phyloP scores from a whole-genome alignment of 352 stramenopile genomes.

The Phytophthora pseudosyringae region DNA sequence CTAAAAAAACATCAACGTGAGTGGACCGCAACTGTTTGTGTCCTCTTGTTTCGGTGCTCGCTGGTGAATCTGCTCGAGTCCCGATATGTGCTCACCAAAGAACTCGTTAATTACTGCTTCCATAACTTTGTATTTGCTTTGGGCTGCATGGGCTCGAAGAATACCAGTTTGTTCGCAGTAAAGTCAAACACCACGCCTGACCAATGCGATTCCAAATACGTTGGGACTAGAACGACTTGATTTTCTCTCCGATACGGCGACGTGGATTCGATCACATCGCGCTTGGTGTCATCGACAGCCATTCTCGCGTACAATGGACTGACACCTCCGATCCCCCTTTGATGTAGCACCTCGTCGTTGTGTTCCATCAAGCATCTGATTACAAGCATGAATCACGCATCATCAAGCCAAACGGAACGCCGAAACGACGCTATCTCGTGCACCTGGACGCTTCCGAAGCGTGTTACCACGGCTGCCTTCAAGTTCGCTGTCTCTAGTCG shows the following conservation, averaged over 20 bases:
- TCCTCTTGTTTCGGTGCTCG: slow-evolving; percentile 13
- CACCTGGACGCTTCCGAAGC: too few relatives aligned
- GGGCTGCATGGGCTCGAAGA: not conserved
- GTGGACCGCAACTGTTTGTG: slow-evolving; percentile 8
- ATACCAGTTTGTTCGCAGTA: not conserved
- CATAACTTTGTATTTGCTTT: not conserved
- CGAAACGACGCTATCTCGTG: too few relatives aligned
- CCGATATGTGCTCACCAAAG: not conserved
- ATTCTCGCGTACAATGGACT: slow-evolving; percentile 7
- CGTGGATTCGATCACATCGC: not conserved
- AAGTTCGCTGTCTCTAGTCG: too few relatives aligned
- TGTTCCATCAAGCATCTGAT: slow-evolving; percentile 3
- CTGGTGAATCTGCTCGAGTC: not conserved
- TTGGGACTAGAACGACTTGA: not conserved
- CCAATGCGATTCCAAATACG: not conserved
- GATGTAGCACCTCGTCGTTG: too few relatives aligned
- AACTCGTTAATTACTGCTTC: not conserved
- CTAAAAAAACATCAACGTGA: slow-evolving; percentile 10
- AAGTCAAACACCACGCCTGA: not conserved
- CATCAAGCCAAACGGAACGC: too few relatives aligned
- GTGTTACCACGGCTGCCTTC: too few relatives aligned
- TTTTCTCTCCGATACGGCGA: slow-evolving; percentile 2
- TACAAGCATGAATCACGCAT: slow-evolving; percentile 1
- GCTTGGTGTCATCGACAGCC: not conserved
- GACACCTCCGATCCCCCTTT: not conserved